Evolutionary conservation across 2,329 filamentous ascomycete genomes (phyloP), one percentile per base, ranked within the genome.

Genomic region (Botrytis elliptica): DNA sequence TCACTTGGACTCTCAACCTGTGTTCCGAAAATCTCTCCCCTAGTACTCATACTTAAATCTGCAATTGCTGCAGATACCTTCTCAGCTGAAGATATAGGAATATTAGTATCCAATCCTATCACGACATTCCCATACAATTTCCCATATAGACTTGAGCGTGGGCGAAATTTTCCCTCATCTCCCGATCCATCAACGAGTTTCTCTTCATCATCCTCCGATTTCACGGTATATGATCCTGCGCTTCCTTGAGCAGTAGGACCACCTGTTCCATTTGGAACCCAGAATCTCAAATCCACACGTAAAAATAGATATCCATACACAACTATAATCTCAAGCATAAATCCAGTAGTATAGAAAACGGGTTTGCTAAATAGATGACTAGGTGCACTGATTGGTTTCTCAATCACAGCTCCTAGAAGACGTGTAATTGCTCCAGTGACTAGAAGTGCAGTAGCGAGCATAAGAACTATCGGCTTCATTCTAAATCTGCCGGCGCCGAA

Each of bases 211-310:
- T 46, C 18, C n/a, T 46, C 44, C 20, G 29, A 65, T 36, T 46
- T 49, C 10, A 33, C 42, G 1, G 88, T 79, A 68, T 91, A 84
- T 0, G 86, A 85, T 57, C 52, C 52, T 57, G 52, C 52, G n/a
- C 14, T 29, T 33, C 52, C n/a, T 29, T 4, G 14, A 29, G 52
- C 52, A 16, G 14, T 29, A 18, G n/a, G 52, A 57, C 52, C 7
- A 18, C 52, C 52, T 10, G n/a, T 9, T 57, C 52, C 52, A 57
- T 57, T 29, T 3, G 52, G 52, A 29, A 57, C 52, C 52, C 52
- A 57, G n/a, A 57, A 57, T 57, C n/a, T 29, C 52, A 57, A 57
- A 29, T 57, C 52, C 52, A 57, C 52, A 3, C 52, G 52, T 18
- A 57, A 4, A 57, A 57, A 57, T 57, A 29, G 4, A 57, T 57